These are phyloP conservation scores for Cordyceps farinosa DNA, from an alignment of 2,329 filamentous ascomycete species.

Conservation along the genomic window DNA sequence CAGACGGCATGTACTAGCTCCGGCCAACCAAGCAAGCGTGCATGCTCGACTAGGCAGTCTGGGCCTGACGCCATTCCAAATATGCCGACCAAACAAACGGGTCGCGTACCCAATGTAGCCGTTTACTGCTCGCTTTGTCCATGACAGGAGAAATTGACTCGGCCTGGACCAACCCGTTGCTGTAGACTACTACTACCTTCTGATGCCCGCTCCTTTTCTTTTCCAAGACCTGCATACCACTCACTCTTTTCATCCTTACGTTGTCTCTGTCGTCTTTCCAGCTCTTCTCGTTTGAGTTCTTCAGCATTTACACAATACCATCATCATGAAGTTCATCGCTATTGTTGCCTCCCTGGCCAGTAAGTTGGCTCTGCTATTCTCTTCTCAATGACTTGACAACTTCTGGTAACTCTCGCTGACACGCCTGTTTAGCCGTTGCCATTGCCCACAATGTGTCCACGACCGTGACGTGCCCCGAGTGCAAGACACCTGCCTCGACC, in stretches of 20 bases:
- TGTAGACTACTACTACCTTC: background rate
- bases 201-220: background rate
- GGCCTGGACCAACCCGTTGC: background rate
- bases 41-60: background rate
- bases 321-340: slow-evolving; percentile 15
- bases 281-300: background rate
- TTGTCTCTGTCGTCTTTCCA: background rate
- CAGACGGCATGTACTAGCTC: background rate
- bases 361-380: background rate
- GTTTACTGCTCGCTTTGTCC: background rate
- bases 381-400: too few species aligned
- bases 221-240: background rate
- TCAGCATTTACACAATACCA: background rate
- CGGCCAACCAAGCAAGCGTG: background rate
- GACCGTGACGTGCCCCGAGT: slow-evolving; percentile 17
- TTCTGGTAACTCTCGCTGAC: background rate
- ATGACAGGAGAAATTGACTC: background rate
- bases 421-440: background rate
- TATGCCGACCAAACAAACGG: background rate
- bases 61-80: background rate
- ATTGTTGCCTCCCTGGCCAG: slow-evolving; percentile 10
- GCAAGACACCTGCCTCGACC: slow-evolving; percentile 16
- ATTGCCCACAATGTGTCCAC: slow-evolving; percentile 1
- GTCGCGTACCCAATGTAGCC: background rate
- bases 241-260: background rate